These are phyloP conservation scores for Hymenoscyphus infarciens DNA, from an alignment of 2,329 filamentous ascomycete genomes.

Conservation along the genomic window DNA sequence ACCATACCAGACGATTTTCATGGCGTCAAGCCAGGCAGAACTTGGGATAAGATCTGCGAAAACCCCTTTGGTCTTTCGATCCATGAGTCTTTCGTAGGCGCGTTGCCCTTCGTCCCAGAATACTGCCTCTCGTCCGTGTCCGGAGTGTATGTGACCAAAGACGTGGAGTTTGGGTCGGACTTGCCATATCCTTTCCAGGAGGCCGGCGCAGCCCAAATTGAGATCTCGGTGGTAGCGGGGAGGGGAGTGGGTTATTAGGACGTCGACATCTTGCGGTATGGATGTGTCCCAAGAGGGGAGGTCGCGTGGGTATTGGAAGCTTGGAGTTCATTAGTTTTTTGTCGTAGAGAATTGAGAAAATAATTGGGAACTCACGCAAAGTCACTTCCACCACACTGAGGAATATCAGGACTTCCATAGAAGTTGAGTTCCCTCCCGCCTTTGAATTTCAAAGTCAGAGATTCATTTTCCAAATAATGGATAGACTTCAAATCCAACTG, in stretches of 20 bases:
- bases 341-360: too few species aligned
- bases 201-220: slow-evolving; percentile 54
- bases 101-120: slow-evolving; percentile 60
- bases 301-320: slow-evolving; percentile 57
- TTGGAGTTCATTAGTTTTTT: slow-evolving; percentile 16
- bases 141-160: slow-evolving; percentile 65
- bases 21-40: slow-evolving; percentile 47
- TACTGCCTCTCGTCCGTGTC: slow-evolving; percentile 54
- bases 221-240: slow-evolving; percentile 52
- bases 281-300: slow-evolving; percentile 59
- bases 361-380: slow-evolving; percentile 49
- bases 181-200: slow-evolving; percentile 56
- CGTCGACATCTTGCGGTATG: slow-evolving; percentile 56
- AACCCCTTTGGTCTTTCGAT: slow-evolving; percentile 35
- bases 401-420: slow-evolving; percentile 80
- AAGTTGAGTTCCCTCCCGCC: slow-evolving; percentile 60
- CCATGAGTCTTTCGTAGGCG: slow-evolving; percentile 34
- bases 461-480: slow-evolving; percentile 70
- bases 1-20: slow-evolving; percentile 49
- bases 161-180: slow-evolving; percentile 59
- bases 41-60: slow-evolving; percentile 32
- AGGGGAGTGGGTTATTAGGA: slow-evolving; percentile 64
- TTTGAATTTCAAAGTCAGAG: slow-evolving; percentile 60
- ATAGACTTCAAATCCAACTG: slow-evolving; percentile 64
- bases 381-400: slow-evolving; percentile 65